phyloP scores from a whole-genome alignment of 768 basidiomycete genomes.

The Coprinopsis cinerea region DNA sequence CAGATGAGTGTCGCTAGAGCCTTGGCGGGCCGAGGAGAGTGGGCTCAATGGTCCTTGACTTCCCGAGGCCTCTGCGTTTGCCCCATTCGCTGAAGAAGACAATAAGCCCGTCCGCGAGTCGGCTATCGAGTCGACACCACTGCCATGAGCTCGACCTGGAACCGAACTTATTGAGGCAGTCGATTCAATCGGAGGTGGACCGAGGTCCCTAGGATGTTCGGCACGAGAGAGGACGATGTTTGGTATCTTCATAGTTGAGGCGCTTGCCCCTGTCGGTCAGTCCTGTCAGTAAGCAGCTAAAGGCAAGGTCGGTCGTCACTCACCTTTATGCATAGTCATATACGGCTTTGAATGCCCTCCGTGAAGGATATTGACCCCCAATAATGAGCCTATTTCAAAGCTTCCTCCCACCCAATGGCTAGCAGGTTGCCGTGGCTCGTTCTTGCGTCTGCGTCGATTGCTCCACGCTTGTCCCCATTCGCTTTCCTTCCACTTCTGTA shows the following conservation, averaged over 20 bases:
- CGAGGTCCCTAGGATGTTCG: too few relatives aligned
- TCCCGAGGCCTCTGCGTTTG: background rate
- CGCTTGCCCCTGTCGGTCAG: too few relatives aligned
- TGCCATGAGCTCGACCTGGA: too few relatives aligned
- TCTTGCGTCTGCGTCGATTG: constrained; percentile 26
- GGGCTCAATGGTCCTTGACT: background rate
- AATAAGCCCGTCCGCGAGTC: too few relatives aligned
- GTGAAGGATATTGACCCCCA: constrained; percentile 60
- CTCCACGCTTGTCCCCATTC: constrained; percentile 54
- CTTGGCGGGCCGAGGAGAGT: background rate
- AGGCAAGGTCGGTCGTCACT: background rate
- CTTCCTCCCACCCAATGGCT: constrained; percentile 64
- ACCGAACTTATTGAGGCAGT: too few relatives aligned
- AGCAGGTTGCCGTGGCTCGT: constrained; percentile 15
- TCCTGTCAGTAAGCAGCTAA: too few relatives aligned
- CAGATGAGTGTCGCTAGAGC: background rate
- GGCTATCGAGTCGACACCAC: too few relatives aligned
- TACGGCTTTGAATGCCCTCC: constrained; percentile 15
- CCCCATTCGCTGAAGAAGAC: too few relatives aligned
- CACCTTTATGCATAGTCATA: background rate
- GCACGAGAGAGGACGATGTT: too few relatives aligned
- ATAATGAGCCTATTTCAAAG: constrained; percentile 73
- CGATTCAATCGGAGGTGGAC: too few relatives aligned
- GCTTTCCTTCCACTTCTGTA: constrained; percentile 55
- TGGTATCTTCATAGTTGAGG: too few relatives aligned